These are phyloP conservation scores for Halophytophthora batemanensis DNA, from an alignment of 352 stramenopile species.

Conservation along the genomic window DNA sequence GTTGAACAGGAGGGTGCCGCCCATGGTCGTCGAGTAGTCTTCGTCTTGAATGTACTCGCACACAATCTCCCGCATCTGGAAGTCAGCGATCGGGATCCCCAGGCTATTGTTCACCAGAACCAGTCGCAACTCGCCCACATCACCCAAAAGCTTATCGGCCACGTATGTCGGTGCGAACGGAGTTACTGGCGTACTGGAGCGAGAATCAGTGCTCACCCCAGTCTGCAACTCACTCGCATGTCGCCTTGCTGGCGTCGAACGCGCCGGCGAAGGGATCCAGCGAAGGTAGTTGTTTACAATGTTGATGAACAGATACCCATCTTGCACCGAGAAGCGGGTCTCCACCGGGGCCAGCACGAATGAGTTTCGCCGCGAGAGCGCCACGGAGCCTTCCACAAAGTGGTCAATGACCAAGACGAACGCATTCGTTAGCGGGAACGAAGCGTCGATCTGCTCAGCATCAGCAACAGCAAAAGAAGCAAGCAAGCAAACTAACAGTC, in stretches of 20 bases:
- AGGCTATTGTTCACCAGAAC: slow-evolving; percentile 89
- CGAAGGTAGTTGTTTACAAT: slow-evolving; percentile 86
- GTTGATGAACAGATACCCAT: slow-evolving; percentile 76
- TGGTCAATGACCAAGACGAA: slow-evolving; percentile 84
- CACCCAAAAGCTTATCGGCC: slow-evolving; percentile 78
- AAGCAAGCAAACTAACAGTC: background rate
- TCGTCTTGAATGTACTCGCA: slow-evolving; percentile 87
- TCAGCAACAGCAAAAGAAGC: slow-evolving; percentile 1
- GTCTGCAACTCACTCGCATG: slow-evolving; percentile 3
- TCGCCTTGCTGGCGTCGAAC: slow-evolving; percentile 8
- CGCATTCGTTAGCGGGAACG: slow-evolving; percentile 77
- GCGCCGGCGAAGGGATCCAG: slow-evolving; percentile 31
- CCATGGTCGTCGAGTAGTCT: slow-evolving; percentile 76
- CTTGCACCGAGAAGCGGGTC: slow-evolving; percentile 84
- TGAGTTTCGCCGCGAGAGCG: slow-evolving; percentile 62
- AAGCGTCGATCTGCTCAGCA: slow-evolving; percentile 65
- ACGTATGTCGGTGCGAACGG: slow-evolving; percentile 26
- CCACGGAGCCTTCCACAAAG: slow-evolving; percentile 58
- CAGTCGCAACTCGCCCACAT: slow-evolving; percentile 80
- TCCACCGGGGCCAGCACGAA: slow-evolving; percentile 82
- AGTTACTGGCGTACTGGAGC: slow-evolving; percentile 1
- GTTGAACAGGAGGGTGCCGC: slow-evolving; percentile 77
- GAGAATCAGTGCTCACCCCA: slow-evolving; percentile 3
- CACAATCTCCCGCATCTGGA: slow-evolving; percentile 84
- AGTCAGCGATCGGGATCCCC: slow-evolving; percentile 83